Conservation (phyloP, 768 basidiomycete species). For the Mycena alexandri region DNA sequence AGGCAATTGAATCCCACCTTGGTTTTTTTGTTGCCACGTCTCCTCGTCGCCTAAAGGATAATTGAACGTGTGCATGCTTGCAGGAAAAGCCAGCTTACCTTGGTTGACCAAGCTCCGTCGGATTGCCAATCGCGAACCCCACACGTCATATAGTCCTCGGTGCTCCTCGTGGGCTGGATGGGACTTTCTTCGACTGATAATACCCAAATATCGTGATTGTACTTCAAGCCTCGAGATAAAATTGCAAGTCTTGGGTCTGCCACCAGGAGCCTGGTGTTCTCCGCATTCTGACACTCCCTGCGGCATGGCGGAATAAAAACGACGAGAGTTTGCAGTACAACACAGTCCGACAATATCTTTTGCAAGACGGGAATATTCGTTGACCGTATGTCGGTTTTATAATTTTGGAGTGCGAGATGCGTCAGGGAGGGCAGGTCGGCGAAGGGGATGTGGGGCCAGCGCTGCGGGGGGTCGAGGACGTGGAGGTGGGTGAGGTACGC, state of each 20-base stretch:
- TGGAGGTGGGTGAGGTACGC: slow-evolving; percentile 34
- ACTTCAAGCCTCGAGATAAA: not conserved
- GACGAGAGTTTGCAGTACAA: slow-evolving; percentile 17
- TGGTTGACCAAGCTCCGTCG: not conserved
- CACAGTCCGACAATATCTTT: slow-evolving; percentile 7
- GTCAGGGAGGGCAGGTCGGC: slow-evolving; percentile 26
- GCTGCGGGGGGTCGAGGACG: slow-evolving; percentile 29
- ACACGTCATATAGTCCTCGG: not conserved
- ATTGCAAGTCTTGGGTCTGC: slow-evolving; percentile 19
- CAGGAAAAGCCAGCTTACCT: not conserved
- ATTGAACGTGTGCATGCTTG: not conserved
- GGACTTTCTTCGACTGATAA: not conserved
- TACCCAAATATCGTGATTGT: slow-evolving; percentile 12
- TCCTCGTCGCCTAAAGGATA: slow-evolving; percentile 8
- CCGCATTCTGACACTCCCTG: not conserved
- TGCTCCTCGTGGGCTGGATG: too few relatives aligned
- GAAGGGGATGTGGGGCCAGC: slow-evolving; percentile 24
- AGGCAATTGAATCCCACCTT: slow-evolving; percentile 18
- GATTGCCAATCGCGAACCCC: not conserved
- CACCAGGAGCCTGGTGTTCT: slow-evolving; percentile 1
- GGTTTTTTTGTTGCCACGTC: slow-evolving; percentile 14
- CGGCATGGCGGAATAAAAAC: slow-evolving; percentile 19
- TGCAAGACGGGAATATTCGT: slow-evolving; percentile 17
- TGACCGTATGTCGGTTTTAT: slow-evolving; percentile 16
- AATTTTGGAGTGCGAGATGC: slow-evolving; percentile 34